A percentile compares a stretch with the other conserved stretches of the same genome.
Conservation (phyloP, 208 protist species). For the Leishmania guyanensis region DNA sequence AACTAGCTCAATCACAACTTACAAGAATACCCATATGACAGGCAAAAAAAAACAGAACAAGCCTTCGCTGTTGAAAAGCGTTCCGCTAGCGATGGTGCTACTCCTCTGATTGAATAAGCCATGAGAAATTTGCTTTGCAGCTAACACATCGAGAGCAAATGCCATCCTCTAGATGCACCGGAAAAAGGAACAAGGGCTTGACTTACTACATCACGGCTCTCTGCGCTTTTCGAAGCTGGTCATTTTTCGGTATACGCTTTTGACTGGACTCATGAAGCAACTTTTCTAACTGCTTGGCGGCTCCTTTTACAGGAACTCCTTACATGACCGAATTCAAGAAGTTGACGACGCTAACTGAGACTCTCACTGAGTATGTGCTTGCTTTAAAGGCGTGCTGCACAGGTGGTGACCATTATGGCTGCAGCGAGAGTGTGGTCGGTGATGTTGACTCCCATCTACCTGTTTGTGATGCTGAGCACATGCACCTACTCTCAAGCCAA, state of each 20-base stretch:
- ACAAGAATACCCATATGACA: neutral
- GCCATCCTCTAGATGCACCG: neutral
- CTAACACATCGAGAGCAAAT: neutral
- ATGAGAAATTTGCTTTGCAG: neutral
- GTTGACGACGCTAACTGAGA: constrained; percentile 15
- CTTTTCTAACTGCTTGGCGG: neutral
- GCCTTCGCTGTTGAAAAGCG: neutral
- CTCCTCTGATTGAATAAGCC: neutral
- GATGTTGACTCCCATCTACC: neutral
- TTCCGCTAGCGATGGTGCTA: neutral
- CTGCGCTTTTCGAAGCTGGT: neutral
- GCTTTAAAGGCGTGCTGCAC: neutral
- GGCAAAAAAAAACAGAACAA: constrained; percentile 4
- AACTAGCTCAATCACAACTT: neutral
- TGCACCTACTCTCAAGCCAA: constrained; percentile 7
- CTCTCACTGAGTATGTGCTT: constrained; percentile 21
- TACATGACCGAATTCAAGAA: constrained; percentile 37
- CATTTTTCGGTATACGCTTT: neutral
- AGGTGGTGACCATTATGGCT: neutral
- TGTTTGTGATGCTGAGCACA: constrained; percentile 1
- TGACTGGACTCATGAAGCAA: neutral
- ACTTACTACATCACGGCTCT: neutral
- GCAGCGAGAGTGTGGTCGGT: neutral
- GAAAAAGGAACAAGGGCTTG: constrained; percentile 1
- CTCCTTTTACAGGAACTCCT: neutral